phyloP scores from a whole-genome alignment of 2,329 filamentous ascomycete species.

The Mollisiaceae sp. region DNA sequence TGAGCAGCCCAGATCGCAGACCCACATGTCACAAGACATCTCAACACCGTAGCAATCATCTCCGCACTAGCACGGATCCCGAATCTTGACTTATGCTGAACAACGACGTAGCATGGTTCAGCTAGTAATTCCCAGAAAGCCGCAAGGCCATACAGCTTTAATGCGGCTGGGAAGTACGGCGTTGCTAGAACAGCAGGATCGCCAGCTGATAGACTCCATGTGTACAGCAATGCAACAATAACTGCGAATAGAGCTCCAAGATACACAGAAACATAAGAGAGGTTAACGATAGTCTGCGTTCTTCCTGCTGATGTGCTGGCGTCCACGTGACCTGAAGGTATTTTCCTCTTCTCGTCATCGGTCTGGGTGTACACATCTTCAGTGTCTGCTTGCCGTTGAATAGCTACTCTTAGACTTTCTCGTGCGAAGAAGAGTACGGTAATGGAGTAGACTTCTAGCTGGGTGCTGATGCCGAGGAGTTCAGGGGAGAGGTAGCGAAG shows the following conservation, averaged over 20 bases:
- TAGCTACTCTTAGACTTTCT: conserved; percentile 87
- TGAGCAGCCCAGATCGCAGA: conserved; percentile 68
- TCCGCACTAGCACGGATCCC: conserved; percentile 82
- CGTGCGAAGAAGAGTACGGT: conserved; percentile 94
- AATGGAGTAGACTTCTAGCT: conserved; percentile 91
- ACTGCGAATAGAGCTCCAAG: conserved; percentile 70
- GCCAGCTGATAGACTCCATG: conserved; percentile 54
- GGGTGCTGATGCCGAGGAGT: conserved; percentile 82
- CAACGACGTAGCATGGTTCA: conserved; percentile 88
- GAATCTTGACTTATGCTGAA: conserved; percentile 82
- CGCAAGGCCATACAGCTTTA: conserved; percentile 61
- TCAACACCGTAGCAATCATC: conserved; percentile 76
- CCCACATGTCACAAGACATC: conserved; percentile 77
- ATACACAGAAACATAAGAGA: conserved; percentile 78
- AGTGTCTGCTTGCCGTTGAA: conserved; percentile 74
- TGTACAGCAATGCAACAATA: conserved; percentile 70
- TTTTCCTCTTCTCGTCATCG: conserved; percentile 23
- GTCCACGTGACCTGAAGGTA: conserved; percentile 36
- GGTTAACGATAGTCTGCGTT: conserved; percentile 82
- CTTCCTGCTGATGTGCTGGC: conserved; percentile 43
- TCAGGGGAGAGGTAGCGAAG: conserved; percentile 86
- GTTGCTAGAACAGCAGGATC: conserved; percentile 57
- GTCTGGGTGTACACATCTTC: conserved; percentile 15
- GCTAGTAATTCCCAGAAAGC: conserved; percentile 76
- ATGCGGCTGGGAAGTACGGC: conserved; percentile 63